A percentile compares a stretch with the other conserved stretches of the same genome.
These are phyloP conservation scores for Vitis rotundifolia DNA, from an alignment of 164 flowering plant genomes.

Conservation along the genomic window DNA sequence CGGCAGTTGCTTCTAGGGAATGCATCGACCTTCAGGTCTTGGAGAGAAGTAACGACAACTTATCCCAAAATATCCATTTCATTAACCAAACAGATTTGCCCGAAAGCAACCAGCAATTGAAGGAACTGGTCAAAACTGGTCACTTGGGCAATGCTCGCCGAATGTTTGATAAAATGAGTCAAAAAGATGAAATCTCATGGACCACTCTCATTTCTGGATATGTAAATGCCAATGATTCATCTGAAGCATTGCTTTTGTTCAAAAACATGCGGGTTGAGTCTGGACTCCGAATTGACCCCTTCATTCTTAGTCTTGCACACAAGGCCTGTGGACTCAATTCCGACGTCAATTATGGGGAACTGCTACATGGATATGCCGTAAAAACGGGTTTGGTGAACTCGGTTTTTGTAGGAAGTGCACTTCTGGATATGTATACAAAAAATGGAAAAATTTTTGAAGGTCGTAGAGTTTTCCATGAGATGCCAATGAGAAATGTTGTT, in stretches of 20 bases:
- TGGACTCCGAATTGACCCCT: conserved; percentile 49
- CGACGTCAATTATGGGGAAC: conserved; percentile 41
- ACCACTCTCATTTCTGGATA: conserved; percentile 73
- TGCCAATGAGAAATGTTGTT: conserved; percentile 76
- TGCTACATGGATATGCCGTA: conserved; percentile 62
- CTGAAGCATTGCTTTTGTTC: conserved; percentile 61
- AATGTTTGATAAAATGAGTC: conserved; percentile 71
- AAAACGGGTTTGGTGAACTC: conserved; percentile 64
- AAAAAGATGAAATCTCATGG: conserved; percentile 74
- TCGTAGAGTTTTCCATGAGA: conserved; percentile 64
- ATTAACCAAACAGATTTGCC: conserved; percentile 19
- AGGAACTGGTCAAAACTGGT: conserved; percentile 41
- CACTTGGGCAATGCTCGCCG: conserved; percentile 53
- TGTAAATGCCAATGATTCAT: conserved; percentile 37
- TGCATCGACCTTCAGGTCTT: conserved; percentile 1
- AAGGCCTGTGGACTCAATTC: conserved; percentile 69
- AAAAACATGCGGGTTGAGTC: conserved; percentile 49
- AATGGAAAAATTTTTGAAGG: conserved; percentile 38
- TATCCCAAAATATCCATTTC: conserved; percentile 10
- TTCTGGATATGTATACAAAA: conserved; percentile 76
- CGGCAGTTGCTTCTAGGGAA: conserved; percentile 19
- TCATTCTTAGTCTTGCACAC: conserved; percentile 58
- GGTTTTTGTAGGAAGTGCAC: conserved; percentile 83
- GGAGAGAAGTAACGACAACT: background rate
- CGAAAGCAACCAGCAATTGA: conserved; percentile 44